phyloP scores from a whole-genome alignment of 75 land plant genomes.

The Gnetum montanum region DNA sequence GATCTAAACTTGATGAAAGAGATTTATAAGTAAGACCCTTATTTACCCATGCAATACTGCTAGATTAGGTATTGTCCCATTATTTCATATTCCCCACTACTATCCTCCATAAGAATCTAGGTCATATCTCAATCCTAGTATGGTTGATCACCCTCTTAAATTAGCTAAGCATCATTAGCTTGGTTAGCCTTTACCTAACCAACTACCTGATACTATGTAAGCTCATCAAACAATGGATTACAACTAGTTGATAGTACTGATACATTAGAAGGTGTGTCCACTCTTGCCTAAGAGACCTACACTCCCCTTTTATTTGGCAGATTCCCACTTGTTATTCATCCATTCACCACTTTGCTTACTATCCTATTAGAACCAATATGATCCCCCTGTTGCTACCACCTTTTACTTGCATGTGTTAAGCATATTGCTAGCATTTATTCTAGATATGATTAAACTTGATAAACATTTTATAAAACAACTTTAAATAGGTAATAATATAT shows the following conservation, averaged over 20 bases:
- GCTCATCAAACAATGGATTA: neutral
- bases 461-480: no score
- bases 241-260: no score
- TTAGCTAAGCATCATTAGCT: constrained; percentile 7
- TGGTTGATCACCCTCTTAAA: constrained; percentile 5
- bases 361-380: no score
- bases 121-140: constrained; percentile 2
- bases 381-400: no score
- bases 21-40: constrained; percentile 5
- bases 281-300: no score
- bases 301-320: neutral
- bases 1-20: constrained; percentile 3
- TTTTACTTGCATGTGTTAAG: neutral
- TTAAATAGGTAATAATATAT: no score
- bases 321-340: neutral
- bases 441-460: neutral
- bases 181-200: constrained; percentile 7
- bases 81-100: constrained; percentile 9
- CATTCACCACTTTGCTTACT: no score
- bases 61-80: constrained; percentile 4
- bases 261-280: no score
- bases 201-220: constrained; percentile 4
- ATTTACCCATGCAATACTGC: neutral
- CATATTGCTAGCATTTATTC: neutral
- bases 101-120: neutral